Evolutionary conservation across 257 asterid genomes (phyloP), one percentile per base, ranked within the genome.

Genomic region (Solanum paucissectum): DNA sequence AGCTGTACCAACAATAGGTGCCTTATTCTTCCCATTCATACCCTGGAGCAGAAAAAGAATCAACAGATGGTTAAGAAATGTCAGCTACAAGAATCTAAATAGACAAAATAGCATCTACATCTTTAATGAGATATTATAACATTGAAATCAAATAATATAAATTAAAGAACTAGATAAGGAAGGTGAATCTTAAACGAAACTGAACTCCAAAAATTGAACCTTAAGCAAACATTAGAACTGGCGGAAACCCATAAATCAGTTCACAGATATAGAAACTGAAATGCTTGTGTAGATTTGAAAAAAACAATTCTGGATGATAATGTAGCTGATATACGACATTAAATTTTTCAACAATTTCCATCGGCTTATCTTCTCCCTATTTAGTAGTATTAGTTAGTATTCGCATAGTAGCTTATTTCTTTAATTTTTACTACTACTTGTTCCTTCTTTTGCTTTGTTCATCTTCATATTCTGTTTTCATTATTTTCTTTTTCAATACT

Each of bases 11-110:
- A 97, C 52, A 52, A 92, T 74, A 9, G 91, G 90, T 85, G 89
- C 73, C 95, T 94, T 97, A 91, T 91, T 94, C 90, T 94, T 97
- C 12, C 90, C 87, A 87, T 91, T 91, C 89, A 83, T 44, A 83
- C 92, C 94, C 98, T 97, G 92, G 86, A 85, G 46, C 83, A 89
- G 77, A 85, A 89, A 25, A 73, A 86, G 33, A 69, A 29, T 77
- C 42, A 84, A 62, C 29, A 9, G 40, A 49, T 52, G 21, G 72
- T 25, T 76, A 27, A 66, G 84, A 86, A 74, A 79, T 42, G 64
- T 58, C 13, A 25, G 62, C 62, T 44, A 77, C 25, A 55, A 55
- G 66, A 55, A 55, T 55, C 66, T 55, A 55, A 20, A 20, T 55
- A 20, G 1, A 55, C 64, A 20, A 20, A 77, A 77, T n/a, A 42